Evolutionary conservation across 805 yeast species (phyloP), one percentile per base, ranked within the genome.

Genomic region (Lachancea sp.): DNA sequence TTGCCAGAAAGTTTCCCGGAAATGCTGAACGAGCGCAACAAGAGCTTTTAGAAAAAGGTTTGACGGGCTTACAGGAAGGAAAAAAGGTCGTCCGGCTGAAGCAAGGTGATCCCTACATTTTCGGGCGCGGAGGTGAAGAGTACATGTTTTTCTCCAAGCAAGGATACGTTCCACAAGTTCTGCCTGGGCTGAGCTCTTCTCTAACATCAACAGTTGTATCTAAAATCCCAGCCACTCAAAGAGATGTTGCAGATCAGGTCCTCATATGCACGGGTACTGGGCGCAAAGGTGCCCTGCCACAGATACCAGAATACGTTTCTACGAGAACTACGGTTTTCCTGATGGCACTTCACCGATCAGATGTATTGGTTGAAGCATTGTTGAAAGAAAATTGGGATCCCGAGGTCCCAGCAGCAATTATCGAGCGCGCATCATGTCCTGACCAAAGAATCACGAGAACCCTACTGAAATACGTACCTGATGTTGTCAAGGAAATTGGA

Each of bases 101-200:
- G 61, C 97, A 90, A 64, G 97, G 97, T 24, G 97, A 90, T 60
- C 97, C 97, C 8, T 90, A 87, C 61, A 84, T 90, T 23, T 90
- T 86, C 59, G 97, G 97, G 3, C 77, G 97, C 47, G 97, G 97
- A 32, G 96, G 96, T 29, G 97, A 90, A 64, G 97, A 90, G 55
- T 85, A 61, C 58, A 52, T 75, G 8, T 89, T 69, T 57, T 90
- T 90, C 61, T 54, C 70, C 21, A 52, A 68, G 17, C 74, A 81
- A 51, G 96, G 95, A 0, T 86, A 55, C 51, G 68, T 60, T 15
- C 95, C 96, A 12, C 51, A 60, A 4, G 96, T 90, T 1, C 56
- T 90, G 8, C 90, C 97, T 0, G 97, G 97, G 2, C 71, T 90
- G 39, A 80, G 95, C 4, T 85, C 96, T 3, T 94, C 97, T 0